A percentile compares a stretch with the other conserved stretches of the same genome.
Evolutionary conservation across 2,329 filamentous ascomycete species (phyloP).

Genomic region (Exophiala alcalophila): DNA sequence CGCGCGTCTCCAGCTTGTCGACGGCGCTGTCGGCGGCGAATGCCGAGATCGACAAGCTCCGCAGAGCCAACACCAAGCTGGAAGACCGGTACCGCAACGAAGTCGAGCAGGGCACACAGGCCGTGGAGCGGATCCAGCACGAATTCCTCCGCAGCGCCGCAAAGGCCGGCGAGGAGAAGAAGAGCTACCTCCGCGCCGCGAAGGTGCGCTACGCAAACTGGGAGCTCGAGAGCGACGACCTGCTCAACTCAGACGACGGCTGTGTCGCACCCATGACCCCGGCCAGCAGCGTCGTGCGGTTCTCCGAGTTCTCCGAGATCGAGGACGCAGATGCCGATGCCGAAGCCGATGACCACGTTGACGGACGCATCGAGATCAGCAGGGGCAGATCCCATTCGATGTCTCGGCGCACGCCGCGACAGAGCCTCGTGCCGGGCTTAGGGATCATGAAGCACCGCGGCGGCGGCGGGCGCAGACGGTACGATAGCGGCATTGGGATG

Average conservation of each 20-base stretch:
- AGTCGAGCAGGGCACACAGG: slow-evolving; percentile 37
- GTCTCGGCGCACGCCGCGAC: slow-evolving; percentile 2
- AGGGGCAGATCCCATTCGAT: slow-evolving; percentile 24
- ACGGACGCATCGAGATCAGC: slow-evolving; percentile 25
- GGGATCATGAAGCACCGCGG: slow-evolving; percentile 17
- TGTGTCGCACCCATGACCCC: slow-evolving; percentile 42
- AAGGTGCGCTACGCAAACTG: slow-evolving; percentile 43
- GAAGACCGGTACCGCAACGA: slow-evolving; percentile 40
- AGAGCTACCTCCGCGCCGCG: slow-evolving; percentile 30
- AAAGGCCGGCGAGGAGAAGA: slow-evolving; percentile 31
- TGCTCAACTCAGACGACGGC: slow-evolving; percentile 33
- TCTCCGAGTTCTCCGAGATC: slow-evolving; percentile 38
- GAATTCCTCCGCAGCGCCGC: slow-evolving; percentile 36
- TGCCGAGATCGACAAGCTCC: slow-evolving; percentile 38
- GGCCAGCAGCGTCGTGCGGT: slow-evolving; percentile 41
- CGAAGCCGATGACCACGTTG: slow-evolving; percentile 18
- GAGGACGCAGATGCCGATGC: slow-evolving; percentile 4
- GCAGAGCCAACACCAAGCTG: slow-evolving; percentile 37
- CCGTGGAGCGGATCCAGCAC: slow-evolving; percentile 38
- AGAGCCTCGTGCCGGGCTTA: slow-evolving; percentile 1
- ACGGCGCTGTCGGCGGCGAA: slow-evolving; percentile 40
- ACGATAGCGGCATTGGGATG: slow-evolving; percentile 43
- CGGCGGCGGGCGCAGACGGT: slow-evolving; percentile 18
- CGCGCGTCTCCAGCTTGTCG: slow-evolving; percentile 40
- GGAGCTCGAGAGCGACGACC: slow-evolving; percentile 38